phyloP scores from a whole-genome alignment of 2,329 filamentous ascomycete genomes.

The Hyphodiscus sp. region DNA sequence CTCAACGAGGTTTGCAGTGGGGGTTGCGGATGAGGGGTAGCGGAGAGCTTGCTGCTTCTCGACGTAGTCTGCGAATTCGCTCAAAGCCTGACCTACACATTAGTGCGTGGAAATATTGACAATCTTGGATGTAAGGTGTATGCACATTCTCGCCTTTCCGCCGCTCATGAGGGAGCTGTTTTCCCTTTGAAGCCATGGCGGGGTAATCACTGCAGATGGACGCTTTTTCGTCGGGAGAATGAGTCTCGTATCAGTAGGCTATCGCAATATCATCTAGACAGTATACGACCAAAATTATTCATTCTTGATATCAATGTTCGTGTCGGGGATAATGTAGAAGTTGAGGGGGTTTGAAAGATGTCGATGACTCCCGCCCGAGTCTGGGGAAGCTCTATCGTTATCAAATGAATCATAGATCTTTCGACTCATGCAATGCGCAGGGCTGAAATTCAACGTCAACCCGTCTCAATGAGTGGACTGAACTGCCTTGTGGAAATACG shows the following conservation, averaged over 20 bases:
- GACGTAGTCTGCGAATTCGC: constrained; percentile 96
- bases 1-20: constrained; percentile 35
- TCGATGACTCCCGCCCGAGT: constrained; percentile 17
- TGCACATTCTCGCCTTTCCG: constrained; percentile 80
- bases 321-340: neutral
- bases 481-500: neutral
- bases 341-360: neutral
- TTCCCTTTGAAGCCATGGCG: constrained; percentile 46
- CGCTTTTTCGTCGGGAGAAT: neutral
- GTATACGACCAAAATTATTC: neutral
- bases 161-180: constrained; percentile 67
- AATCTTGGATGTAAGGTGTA: constrained; percentile 1
- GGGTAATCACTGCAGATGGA: neutral
- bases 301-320: neutral
- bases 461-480: neutral
- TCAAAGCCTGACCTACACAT: constrained; percentile 54
- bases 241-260: constrained; percentile 6
- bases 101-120: neutral
- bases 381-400: constrained; percentile 28
- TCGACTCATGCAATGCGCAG: constrained; percentile 13
- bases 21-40: constrained; percentile 38
- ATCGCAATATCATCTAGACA: constrained; percentile 15
- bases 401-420: constrained; percentile 18
- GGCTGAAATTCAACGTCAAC: neutral
- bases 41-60: constrained; percentile 83